Conservation (phyloP, 192 early-diverging fungal species). For the Spizellomyces sp. region DNA sequence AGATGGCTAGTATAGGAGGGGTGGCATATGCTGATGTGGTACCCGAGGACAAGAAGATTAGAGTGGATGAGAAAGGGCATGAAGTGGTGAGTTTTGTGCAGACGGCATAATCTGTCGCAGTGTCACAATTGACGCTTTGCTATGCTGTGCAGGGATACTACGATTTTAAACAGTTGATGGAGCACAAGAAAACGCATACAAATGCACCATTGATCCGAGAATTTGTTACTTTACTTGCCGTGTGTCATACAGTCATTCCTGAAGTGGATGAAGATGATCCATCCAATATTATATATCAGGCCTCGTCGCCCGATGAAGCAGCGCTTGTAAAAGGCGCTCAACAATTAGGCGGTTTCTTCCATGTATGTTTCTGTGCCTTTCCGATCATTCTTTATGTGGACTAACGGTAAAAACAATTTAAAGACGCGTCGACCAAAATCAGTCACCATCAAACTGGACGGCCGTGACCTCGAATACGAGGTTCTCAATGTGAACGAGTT, state of each 20-base stretch:
- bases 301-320: slow-evolving; percentile 95
- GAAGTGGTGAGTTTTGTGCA: slow-evolving; percentile 46
- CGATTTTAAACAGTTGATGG: slow-evolving; percentile 39
- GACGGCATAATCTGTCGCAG: not conserved
- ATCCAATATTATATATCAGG: slow-evolving; percentile 85
- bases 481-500: slow-evolving; percentile 96
- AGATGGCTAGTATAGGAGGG: slow-evolving; percentile 85
- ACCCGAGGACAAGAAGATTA: slow-evolving; percentile 83
- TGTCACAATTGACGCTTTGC: slow-evolving; percentile 1
- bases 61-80: slow-evolving; percentile 63
- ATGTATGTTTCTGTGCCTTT: slow-evolving; percentile 24
- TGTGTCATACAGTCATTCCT: slow-evolving; percentile 99
- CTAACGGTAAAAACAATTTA: not conserved
- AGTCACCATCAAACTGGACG: slow-evolving; percentile 50
- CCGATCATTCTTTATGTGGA: not conserved
- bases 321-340: slow-evolving; percentile 78
- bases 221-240: slow-evolving; percentile 86
- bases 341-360: slow-evolving; percentile 56
- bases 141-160: slow-evolving; percentile 44
- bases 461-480: slow-evolving; percentile 75
- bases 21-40: slow-evolving; percentile 85
- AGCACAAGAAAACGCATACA: slow-evolving; percentile 39
- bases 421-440: slow-evolving; percentile 57
- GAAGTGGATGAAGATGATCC: slow-evolving; percentile 67
- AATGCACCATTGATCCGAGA: slow-evolving; percentile 66